Evolutionary conservation across 306 rosid species (phyloP), one percentile per base, ranked within the genome.

Genomic region (Crotalaria pallida): DNA sequence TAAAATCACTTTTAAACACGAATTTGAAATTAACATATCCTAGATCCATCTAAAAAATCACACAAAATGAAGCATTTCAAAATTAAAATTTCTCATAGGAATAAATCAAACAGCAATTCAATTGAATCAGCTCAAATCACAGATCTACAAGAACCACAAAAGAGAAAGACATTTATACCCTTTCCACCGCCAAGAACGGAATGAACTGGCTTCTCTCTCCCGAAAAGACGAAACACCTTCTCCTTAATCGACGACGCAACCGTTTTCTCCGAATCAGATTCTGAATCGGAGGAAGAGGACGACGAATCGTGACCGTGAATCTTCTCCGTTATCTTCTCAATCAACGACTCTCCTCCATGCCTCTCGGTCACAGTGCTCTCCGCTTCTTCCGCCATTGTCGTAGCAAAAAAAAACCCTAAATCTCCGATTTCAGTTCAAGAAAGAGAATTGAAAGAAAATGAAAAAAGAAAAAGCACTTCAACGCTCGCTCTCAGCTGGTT

Each of bases 101-200:
- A 24, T 1, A 3, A 58, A 58, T 9, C 0, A 15, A 2, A 44
- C n/a, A 27, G 10, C 38, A 41, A 69, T 24, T 15, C 38, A 27
- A 43, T 2, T 16, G 53, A 55, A 64, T 74, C 65, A 8, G 10
- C 10, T 43, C 36, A 43, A 5, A 63, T 34, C 65, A 78, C 59
- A 78, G 83, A 82, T 78, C 77, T 41, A 78, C 8, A 7, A 3
- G 12, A 53, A 61, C 10, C 10, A 48, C 16, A 51, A 55, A 19
- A 4, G 9, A n/a, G 17, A 60, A 24, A 76, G 27, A 16, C 23
- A 59, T 47, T 13, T 82, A 18, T 89, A 92, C 97, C 75, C 76
- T 89, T 92, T 81, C 98, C 99, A 3, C 97, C 99, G 53, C 97
- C 96, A 19, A 94, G 67, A 59, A 91, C 84, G 29, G 86, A 77